Evolutionary conservation across 768 basidiomycete species (phyloP).

Genomic region (Trametes elegans): DNA sequence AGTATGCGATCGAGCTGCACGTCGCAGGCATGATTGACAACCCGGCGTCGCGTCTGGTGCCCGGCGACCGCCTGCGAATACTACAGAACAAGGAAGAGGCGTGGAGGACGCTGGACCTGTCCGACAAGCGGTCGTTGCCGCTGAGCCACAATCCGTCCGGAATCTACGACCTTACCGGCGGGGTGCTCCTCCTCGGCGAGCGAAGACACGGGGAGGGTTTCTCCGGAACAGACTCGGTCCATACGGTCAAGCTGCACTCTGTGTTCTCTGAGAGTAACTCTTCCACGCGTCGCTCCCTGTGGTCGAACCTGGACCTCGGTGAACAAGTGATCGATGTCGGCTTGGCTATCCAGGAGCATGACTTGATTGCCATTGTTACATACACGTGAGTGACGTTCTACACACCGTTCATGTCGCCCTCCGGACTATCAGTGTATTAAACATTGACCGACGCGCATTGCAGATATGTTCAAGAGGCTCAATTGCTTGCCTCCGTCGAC

Average conservation of each 20-base stretch:
- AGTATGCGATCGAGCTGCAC: conserved; percentile 18
- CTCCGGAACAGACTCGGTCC: conserved; percentile 14
- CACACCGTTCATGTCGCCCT: neutral
- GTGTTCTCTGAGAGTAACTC: neutral
- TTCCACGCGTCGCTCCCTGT: neutral
- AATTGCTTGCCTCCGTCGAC: conserved; percentile 12
- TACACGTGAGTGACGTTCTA: conserved; percentile 15
- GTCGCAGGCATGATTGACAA: conserved; percentile 18
- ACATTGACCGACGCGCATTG: too few relatives aligned
- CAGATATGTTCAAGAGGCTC: conserved; percentile 15
- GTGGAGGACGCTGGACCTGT: conserved; percentile 14
- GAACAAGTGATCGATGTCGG: conserved; percentile 25
- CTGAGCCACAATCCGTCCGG: conserved; percentile 21
- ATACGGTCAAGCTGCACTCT: conserved; percentile 4
- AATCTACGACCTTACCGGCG: conserved; percentile 29
- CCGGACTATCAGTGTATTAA: neutral
- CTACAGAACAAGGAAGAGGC: conserved; percentile 12
- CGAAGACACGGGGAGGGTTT: neutral
- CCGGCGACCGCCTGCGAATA: conserved; percentile 15
- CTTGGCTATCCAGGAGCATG: conserved; percentile 24
- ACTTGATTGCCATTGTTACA: conserved; percentile 24
- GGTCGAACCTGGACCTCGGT: conserved; percentile 19
- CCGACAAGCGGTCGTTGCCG: neutral
- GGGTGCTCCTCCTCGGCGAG: conserved; percentile 25
- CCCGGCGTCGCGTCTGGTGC: conserved; percentile 13